A percentile compares a stretch with the other conserved stretches of the same genome.
Evolutionary conservation across 2,329 filamentous ascomycete genomes (phyloP).

Genomic region (Trichoderma citrinoviride): DNA sequence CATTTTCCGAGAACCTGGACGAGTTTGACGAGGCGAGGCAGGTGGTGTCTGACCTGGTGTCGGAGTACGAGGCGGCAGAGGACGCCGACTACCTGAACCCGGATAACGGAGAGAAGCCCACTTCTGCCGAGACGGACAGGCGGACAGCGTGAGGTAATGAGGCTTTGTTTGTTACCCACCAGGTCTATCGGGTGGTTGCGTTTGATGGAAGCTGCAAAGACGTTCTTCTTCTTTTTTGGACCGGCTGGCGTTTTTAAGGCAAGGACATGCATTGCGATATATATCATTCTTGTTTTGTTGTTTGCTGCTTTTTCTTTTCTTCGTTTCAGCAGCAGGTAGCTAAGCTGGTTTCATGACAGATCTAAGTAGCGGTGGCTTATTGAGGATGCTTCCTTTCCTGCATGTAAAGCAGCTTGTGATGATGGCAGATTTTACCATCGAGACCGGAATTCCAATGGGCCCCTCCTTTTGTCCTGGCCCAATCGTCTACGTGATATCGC

Average conservation of each 20-base stretch:
- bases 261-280: constrained; percentile 11
- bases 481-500: too few species aligned
- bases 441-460: too few species aligned
- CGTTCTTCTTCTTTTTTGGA: constrained; percentile 1
- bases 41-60: constrained; percentile 86
- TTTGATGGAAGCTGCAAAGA: neutral
- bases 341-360: neutral
- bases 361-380: neutral
- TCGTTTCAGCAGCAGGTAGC: neutral
- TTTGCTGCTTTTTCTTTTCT: neutral
- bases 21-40: constrained; percentile 95
- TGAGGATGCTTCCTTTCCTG: neutral
- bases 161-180: neutral
- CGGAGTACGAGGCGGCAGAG: constrained; percentile 95
- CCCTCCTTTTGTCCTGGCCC: too few species aligned
- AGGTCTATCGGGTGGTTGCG: neutral
- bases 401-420: neutral
- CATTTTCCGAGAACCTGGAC: constrained; percentile 84
- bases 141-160: constrained; percentile 39
- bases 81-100: constrained; percentile 84
- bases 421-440: too few species aligned
- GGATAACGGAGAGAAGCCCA: constrained; percentile 54
- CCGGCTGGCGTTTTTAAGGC: constrained; percentile 11
- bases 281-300: neutral
- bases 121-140: constrained; percentile 53